Evolutionary conservation across 306 rosid species (phyloP).

Genomic region (Comarum palustre): DNA sequence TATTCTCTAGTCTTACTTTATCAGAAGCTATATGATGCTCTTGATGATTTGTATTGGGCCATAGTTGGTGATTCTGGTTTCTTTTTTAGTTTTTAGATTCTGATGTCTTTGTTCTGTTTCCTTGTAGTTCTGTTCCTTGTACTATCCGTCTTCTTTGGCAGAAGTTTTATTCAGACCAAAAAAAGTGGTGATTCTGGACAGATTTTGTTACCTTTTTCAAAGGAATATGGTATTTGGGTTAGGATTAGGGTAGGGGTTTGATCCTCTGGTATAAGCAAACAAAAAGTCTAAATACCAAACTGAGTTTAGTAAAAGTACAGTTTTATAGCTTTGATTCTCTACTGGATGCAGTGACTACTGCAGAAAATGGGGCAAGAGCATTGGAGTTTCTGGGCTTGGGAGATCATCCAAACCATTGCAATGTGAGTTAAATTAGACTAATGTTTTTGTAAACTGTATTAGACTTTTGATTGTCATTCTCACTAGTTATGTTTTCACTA

Average conservation of each 20-base stretch:
- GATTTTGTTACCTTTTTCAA: not conserved
- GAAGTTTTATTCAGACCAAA: too few relatives aligned
- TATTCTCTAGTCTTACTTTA: not conserved
- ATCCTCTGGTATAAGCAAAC: not conserved
- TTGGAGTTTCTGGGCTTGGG: slow-evolving; percentile 73
- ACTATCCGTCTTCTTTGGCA: too few relatives aligned
- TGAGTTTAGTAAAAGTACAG: not conserved
- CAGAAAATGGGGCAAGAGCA: slow-evolving; percentile 82
- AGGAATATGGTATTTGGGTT: not conserved
- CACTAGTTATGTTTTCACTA: not conserved
- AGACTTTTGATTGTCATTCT: not conserved
- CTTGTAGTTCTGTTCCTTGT: too few relatives aligned
- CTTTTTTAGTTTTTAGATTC: too few relatives aligned
- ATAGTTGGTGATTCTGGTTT: not conserved
- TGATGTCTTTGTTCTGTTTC: too few relatives aligned
- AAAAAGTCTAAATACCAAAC: not conserved
- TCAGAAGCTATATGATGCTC: not conserved
- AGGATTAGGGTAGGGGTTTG: not conserved
- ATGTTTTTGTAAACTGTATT: not conserved
- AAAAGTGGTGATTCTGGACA: not conserved
- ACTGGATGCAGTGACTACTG: slow-evolving; percentile 68
- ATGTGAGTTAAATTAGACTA: slow-evolving; percentile 36
- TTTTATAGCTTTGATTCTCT: not conserved
- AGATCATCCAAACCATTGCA: slow-evolving; percentile 44
- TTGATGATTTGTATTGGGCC: not conserved